phyloP scores from a whole-genome alignment of 106 monocot genomes.

The Dendrobium catenatum region DNA sequence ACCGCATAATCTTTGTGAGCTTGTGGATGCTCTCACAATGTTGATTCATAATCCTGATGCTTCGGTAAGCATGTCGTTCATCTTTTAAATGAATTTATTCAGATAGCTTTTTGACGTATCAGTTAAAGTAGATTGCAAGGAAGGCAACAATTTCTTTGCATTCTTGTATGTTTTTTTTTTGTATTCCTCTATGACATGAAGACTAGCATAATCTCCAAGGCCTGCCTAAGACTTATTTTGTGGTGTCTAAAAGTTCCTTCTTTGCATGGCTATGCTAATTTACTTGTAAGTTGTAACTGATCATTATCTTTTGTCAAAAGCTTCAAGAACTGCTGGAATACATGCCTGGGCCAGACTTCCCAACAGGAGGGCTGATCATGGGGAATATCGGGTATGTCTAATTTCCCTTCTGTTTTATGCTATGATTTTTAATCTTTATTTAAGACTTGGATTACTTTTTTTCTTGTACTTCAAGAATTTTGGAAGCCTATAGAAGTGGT shows the following conservation, averaged over 20 bases:
- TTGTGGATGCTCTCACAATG: slow-evolving; percentile 86
- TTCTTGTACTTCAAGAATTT: slow-evolving; percentile 37
- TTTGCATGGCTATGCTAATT: not conserved
- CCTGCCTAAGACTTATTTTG: not conserved
- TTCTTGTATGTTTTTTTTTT: not conserved
- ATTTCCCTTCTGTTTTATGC: not conserved
- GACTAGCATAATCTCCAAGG: not conserved
- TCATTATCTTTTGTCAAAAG: slow-evolving; percentile 22
- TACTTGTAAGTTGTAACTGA: not conserved
- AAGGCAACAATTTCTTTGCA: not conserved
- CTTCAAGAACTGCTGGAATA: slow-evolving; percentile 94
- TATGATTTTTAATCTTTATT: not conserved
- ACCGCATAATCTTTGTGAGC: slow-evolving; percentile 91
- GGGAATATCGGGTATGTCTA: slow-evolving; percentile 76
- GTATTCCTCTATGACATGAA: not conserved
- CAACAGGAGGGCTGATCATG: slow-evolving; percentile 94
- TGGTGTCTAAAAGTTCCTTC: not conserved
- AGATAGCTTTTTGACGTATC: not conserved
- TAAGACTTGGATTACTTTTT: slow-evolving; percentile 1
- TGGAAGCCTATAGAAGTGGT: slow-evolving; percentile 96
- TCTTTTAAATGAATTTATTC: not conserved
- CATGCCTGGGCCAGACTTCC: slow-evolving; percentile 99
- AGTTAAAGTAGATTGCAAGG: not conserved
- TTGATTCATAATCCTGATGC: slow-evolving; percentile 92
- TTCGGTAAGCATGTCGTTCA: slow-evolving; percentile 40